These are phyloP conservation scores for Monosporozyma unispora DNA, from an alignment of 805 yeast species.

Conservation along the genomic window DNA sequence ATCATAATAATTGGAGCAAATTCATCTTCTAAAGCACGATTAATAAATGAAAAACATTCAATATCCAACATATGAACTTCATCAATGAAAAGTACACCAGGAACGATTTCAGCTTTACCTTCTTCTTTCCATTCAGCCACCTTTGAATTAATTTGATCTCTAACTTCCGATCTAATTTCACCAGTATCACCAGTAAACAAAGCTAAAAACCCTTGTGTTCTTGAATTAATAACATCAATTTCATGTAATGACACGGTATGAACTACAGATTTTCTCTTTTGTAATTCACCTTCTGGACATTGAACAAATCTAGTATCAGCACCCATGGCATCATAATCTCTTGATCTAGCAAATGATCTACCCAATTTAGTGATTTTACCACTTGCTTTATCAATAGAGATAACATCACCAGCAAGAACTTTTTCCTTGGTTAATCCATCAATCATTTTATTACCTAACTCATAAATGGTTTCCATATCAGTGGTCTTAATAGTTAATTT, in stretches of 20 bases:
- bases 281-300: constrained; percentile 98
- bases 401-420: constrained; percentile 93
- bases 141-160: constrained; percentile 93
- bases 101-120: constrained; percentile 95
- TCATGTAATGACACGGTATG: constrained; percentile 98
- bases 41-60: constrained; percentile 89
- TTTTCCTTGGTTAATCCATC: constrained; percentile 91
- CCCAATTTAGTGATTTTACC: constrained; percentile 94
- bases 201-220: constrained; percentile 96
- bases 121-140: constrained; percentile 98
- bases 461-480: constrained; percentile 97
- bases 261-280: constrained; percentile 87
- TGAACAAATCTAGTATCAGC: constrained; percentile 97
- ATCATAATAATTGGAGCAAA: constrained; percentile 94
- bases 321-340: constrained; percentile 98
- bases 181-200: constrained; percentile 95
- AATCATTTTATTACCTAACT: constrained; percentile 87
- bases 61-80: constrained; percentile 98
- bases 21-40: constrained; percentile 93
- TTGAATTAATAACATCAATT: constrained; percentile 92
- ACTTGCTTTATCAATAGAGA: constrained; percentile 88
- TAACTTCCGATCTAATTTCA: constrained; percentile 88
- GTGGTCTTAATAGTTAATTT: constrained; percentile 95
- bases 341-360: constrained; percentile 88
- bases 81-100: constrained; percentile 95